Percentiles rank a stretch among this genome's conserved stretches.
These are phyloP conservation scores for Penicillium silybi DNA, from an alignment of 495 filamentous ascomycete genomes.

Conservation along the genomic window DNA sequence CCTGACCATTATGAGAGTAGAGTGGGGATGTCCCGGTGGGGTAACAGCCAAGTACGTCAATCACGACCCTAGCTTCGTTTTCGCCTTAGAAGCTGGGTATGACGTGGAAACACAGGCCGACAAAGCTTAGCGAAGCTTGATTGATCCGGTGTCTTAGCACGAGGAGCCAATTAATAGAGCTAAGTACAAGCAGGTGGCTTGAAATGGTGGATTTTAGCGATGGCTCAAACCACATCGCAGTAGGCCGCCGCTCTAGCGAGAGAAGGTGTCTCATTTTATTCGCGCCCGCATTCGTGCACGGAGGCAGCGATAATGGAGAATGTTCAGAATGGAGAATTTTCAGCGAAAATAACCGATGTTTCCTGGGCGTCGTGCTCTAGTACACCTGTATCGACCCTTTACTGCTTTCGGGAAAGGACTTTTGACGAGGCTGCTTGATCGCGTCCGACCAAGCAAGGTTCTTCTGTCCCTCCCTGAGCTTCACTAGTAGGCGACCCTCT, in stretches of 20 bases:
- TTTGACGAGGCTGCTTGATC: conserved; percentile 1
- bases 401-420: conserved; percentile 11
- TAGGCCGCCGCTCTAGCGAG: too few species aligned
- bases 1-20: too few species aligned
- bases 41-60: neutral
- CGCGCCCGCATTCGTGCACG: too few species aligned
- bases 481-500: conserved; percentile 3
- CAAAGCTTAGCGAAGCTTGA: conserved; percentile 3
- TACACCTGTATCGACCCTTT: conserved; percentile 4
- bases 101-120: neutral
- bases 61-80: neutral
- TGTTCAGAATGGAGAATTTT: too few species aligned
- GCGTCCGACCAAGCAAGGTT: conserved; percentile 7
- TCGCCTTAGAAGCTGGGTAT: neutral
- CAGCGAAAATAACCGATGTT: too few species aligned
- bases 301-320: too few species aligned
- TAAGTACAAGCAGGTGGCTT: too few species aligned
- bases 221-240: too few species aligned
- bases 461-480: conserved; percentile 9
- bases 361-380: conserved; percentile 7
- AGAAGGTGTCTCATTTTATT: too few species aligned
- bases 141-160: neutral
- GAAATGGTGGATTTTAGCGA: too few species aligned
- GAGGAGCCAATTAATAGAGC: neutral
- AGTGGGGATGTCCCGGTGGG: too few species aligned